Evolutionary conservation across 768 basidiomycete genomes (phyloP).

Genomic region (Cystofilobasidium macerans): DNA sequence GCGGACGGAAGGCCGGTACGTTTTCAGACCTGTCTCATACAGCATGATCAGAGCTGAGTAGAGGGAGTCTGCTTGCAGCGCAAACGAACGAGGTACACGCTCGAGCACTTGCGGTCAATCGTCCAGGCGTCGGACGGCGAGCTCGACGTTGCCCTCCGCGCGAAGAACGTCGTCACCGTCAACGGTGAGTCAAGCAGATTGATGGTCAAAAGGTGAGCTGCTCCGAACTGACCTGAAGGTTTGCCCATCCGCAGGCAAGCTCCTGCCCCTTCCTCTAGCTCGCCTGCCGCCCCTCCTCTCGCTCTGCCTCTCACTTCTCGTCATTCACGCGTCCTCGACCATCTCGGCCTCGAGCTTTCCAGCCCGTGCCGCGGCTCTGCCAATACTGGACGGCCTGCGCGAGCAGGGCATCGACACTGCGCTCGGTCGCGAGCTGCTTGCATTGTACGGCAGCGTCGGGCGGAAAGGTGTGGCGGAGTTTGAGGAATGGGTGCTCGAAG

Average conservation of each 20-base stretch:
- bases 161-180: slow-evolving; percentile 15
- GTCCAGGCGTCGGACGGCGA: slow-evolving; percentile 22
- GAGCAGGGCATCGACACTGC: slow-evolving; percentile 2
- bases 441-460: not conserved
- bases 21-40: not conserved
- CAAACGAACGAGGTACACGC: slow-evolving; percentile 14
- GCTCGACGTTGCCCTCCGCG: slow-evolving; percentile 8
- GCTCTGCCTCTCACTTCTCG: slow-evolving; percentile 15
- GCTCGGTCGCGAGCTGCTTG: not conserved
- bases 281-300: slow-evolving; percentile 18
- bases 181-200: not conserved
- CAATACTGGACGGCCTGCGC: slow-evolving; percentile 1
- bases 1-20: slow-evolving; percentile 14
- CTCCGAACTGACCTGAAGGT: not conserved
- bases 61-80: slow-evolving; percentile 3
- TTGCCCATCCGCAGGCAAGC: slow-evolving; percentile 4
- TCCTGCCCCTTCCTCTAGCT: slow-evolving; percentile 10
- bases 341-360: not conserved
- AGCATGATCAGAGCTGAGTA: not conserved
- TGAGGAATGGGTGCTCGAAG: not conserved
- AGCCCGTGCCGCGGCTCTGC: not conserved
- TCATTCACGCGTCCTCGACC: slow-evolving; percentile 8
- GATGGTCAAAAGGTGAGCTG: not conserved
- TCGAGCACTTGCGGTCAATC: slow-evolving; percentile 20
- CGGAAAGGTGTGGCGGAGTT: not conserved